phyloP scores from a whole-genome alignment of 1,284 basidiomycete genomes.

The Ceratobasidium sp. region DNA sequence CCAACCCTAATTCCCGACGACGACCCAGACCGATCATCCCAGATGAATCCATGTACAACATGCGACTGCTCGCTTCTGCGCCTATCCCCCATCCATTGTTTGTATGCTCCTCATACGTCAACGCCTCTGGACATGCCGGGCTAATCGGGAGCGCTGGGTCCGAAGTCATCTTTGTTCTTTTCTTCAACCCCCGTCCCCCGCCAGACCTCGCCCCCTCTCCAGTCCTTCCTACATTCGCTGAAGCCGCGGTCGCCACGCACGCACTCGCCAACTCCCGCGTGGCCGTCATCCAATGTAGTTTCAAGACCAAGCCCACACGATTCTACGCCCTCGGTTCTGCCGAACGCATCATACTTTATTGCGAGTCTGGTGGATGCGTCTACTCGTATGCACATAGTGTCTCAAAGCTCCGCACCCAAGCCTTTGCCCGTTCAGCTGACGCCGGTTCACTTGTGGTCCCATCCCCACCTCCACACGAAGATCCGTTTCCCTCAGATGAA shows the following conservation, averaged over 20 bases:
- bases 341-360: conserved; percentile 38
- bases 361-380: conserved; percentile 39
- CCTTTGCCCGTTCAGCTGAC: conserved; percentile 23
- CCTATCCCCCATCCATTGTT: conserved; percentile 31
- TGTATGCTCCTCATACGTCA: conserved; percentile 37
- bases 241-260: conserved; percentile 3
- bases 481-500: conserved; percentile 25
- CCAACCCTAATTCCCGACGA: conserved; percentile 29
- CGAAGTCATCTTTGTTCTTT: conserved; percentile 37
- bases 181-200: conserved; percentile 41
- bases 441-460: conserved; percentile 19
- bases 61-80: conserved; percentile 29
- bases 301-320: conserved; percentile 37
- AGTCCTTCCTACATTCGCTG: conserved; percentile 11
- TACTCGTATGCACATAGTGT: conserved; percentile 38
- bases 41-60: conserved; percentile 38
- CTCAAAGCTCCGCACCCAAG: conserved; percentile 10
- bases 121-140: conserved; percentile 39
- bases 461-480: conserved; percentile 32
- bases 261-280: conserved; percentile 36
- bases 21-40: conserved; percentile 16
- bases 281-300: conserved; percentile 30
- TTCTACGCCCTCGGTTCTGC: conserved; percentile 43
- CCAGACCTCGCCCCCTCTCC: conserved; percentile 4
- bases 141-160: conserved; percentile 25